These are phyloP conservation scores for Hypholoma fasciculare DNA, from an alignment of 768 basidiomycete genomes.

Conservation along the genomic window DNA sequence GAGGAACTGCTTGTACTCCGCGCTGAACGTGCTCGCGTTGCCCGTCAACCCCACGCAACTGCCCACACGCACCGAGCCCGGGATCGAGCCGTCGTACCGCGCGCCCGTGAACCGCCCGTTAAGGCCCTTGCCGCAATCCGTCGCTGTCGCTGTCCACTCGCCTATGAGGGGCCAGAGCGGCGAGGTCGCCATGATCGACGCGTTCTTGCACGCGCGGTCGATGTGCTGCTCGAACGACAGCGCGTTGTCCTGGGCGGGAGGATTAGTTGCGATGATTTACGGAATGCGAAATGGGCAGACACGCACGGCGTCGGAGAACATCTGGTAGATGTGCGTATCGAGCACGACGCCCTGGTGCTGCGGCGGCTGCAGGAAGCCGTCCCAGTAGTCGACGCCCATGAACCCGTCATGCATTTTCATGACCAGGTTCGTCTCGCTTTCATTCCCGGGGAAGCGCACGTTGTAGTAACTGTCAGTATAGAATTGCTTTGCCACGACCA, in stretches of 20 bases:
- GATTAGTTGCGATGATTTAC: neutral
- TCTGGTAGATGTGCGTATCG: slow-evolving; percentile 79
- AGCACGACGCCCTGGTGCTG: slow-evolving; percentile 64
- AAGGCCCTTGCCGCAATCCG: slow-evolving; percentile 78
- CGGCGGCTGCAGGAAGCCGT: slow-evolving; percentile 52
- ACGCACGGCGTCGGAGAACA: slow-evolving; percentile 59
- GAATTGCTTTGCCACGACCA: slow-evolving; percentile 34
- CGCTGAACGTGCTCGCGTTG: slow-evolving; percentile 66
- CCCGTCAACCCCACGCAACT: slow-evolving; percentile 75
- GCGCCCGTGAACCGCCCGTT: slow-evolving; percentile 77
- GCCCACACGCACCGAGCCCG: slow-evolving; percentile 64
- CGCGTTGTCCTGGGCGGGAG: slow-evolving; percentile 26
- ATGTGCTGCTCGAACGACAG: slow-evolving; percentile 55
- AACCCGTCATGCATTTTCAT: slow-evolving; percentile 77
- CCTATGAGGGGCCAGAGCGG: slow-evolving; percentile 82
- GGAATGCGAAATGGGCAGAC: neutral
- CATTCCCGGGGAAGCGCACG: slow-evolving; percentile 52
- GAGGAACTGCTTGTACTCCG: slow-evolving; percentile 77
- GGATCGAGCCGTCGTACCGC: slow-evolving; percentile 62
- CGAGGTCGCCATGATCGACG: slow-evolving; percentile 44
- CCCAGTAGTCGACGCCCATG: slow-evolving; percentile 69
- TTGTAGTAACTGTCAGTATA: slow-evolving; percentile 60
- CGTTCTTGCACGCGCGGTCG: slow-evolving; percentile 48
- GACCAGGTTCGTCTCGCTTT: slow-evolving; percentile 55
- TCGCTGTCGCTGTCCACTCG: slow-evolving; percentile 80